Evolutionary conservation across 176 grass and related monocot genomes (phyloP).

Genomic region (Olyra latifolia): DNA sequence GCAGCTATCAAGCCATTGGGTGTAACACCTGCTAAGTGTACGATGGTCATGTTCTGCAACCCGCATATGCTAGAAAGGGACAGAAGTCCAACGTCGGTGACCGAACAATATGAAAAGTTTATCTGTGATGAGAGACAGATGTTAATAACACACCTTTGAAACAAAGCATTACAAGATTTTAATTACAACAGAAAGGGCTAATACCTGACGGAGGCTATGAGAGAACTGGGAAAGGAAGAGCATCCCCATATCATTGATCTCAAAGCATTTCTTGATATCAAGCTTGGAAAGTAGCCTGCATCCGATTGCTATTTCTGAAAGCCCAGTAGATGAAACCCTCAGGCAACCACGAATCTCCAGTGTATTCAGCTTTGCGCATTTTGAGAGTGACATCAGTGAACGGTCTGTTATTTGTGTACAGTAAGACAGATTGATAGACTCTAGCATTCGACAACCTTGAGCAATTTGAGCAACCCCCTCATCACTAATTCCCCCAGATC

Average conservation of each 20-base stretch:
- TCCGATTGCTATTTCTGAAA: conserved; percentile 53
- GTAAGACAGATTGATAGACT: conserved; percentile 75
- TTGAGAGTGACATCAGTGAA: conserved; percentile 60
- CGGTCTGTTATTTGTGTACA: conserved; percentile 73
- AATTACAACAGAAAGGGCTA: background rate
- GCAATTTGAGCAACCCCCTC: conserved; percentile 61
- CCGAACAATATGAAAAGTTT: conserved; percentile 83
- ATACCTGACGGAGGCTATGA: conserved; percentile 65
- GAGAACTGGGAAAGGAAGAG: conserved; percentile 68
- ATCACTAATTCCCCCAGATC: conserved; percentile 68
- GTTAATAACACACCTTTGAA: conserved; percentile 4
- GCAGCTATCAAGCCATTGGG: conserved; percentile 64
- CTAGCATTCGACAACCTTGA: conserved; percentile 56
- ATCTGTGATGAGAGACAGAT: conserved; percentile 48
- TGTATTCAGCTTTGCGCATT: conserved; percentile 59
- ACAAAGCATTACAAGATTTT: background rate
- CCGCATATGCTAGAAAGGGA: conserved; percentile 78
- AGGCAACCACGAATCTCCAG: conserved; percentile 74
- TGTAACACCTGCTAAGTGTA: conserved; percentile 67
- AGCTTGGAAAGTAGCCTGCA: conserved; percentile 72
- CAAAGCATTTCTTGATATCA: conserved; percentile 81
- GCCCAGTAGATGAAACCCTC: conserved; percentile 50
- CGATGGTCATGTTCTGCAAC: conserved; percentile 71
- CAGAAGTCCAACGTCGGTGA: conserved; percentile 77
- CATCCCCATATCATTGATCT: conserved; percentile 72